Base-by-base conservation (phyloP, 192 early-diverging fungal genomes). In the Glomus cerebriforme region DNA sequence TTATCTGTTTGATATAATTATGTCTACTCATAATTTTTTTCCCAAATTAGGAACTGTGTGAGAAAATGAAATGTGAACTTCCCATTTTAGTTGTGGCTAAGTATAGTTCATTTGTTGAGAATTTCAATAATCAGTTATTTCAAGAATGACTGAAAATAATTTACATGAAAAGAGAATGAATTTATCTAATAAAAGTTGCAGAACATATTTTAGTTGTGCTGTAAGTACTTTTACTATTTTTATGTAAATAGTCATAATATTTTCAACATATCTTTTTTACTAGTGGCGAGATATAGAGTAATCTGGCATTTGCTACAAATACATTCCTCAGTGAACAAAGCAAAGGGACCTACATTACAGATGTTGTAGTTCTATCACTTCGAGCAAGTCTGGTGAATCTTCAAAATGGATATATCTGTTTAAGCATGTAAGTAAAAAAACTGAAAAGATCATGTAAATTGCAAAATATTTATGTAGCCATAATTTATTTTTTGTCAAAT, bases 1-100 rank as follows among this genome's bases (percentile, higher is more conserved):
- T 45, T 45, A 7, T 45, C 2, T 45, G 7, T 45, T 45, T 12
- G 31, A 68, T 39, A 27, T 68, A 68, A 39, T 39, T 24, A 65
- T 29, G 32, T 29, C 35, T 12, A 67, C 32, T 67, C 13, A 35
- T 34, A 32, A 1, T 17, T 37, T 24, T 39, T 68, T 32, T 39
- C 17, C 35, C n/a, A 70, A 70, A 58, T 2, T n/a, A 35, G 59
- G 43, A 62, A 77, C 62, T 29, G 7, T 27, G 43, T 31, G 59
- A 74, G 29, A 74, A 74, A 29, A 74, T 74, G 31, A 67, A 67
- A 67, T 67, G 65, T 29, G 15, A 27, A 34, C 35, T 67, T 22
- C 31, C 65, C 32, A 32, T 17, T 67, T 67, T 12, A 31, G 31
- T 67, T 67, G 35, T 67, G 17, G 19, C 31, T 19, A 67, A 37